phyloP scores from a whole-genome alignment of 73 alveolate species.

The Uronychia binucleata region DNA sequence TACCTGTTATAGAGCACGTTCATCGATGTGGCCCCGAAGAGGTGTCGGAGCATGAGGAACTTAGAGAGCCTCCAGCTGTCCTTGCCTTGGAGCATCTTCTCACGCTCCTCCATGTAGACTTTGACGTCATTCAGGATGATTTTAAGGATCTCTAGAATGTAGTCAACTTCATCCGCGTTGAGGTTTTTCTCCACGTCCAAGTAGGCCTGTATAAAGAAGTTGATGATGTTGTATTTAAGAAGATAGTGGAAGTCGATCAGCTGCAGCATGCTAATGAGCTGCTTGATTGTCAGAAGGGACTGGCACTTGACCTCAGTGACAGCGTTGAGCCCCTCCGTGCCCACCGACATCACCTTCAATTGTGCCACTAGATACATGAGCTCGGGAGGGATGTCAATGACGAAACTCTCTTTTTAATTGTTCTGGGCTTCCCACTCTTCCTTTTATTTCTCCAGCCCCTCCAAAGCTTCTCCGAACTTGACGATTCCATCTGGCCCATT shows the following conservation, averaged over 20 bases:
- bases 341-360: conserved; percentile 17
- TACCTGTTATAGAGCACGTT: background rate
- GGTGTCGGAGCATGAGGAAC: background rate
- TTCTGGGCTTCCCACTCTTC: background rate
- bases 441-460: background rate
- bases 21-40: background rate
- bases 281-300: background rate
- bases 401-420: background rate
- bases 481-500: background rate
- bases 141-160: background rate
- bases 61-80: background rate
- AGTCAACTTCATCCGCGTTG: conserved; percentile 19
- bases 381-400: conserved; percentile 21
- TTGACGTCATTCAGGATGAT: background rate
- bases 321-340: conserved; percentile 19
- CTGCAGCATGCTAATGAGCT: background rate
- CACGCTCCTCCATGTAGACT: background rate
- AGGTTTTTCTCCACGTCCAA: conserved; percentile 41
- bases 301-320: conserved; percentile 35
- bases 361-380: conserved; percentile 5
- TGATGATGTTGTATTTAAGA: conserved; percentile 15
- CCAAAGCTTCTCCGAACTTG: background rate
- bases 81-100: background rate
- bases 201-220: conserved; percentile 20
- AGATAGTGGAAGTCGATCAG: conserved; percentile 16